Percentiles rank a stretch among this genome's conserved stretches.
Evolutionary conservation across 2,329 filamentous ascomycete species (phyloP).

Genomic region (Cephalotrichum gorgonifer): DNA sequence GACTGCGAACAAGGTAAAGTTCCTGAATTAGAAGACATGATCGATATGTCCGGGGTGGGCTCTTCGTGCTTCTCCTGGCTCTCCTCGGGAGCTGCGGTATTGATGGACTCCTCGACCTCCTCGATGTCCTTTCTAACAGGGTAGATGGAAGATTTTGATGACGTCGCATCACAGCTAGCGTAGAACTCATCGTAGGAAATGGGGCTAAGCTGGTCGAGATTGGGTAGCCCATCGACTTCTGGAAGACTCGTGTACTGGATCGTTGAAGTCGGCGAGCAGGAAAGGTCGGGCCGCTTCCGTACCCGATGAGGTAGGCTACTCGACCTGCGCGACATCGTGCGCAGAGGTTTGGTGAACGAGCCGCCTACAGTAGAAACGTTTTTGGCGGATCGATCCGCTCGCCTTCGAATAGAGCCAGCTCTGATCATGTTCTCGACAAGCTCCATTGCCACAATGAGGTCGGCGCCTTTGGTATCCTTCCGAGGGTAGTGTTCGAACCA

Average conservation of each 20-base stretch:
- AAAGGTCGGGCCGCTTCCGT: not conserved
- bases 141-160: not conserved
- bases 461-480: too few relatives aligned
- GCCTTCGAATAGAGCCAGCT: not conserved
- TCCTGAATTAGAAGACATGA: not conserved
- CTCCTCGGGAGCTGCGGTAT: not conserved
- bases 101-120: not conserved
- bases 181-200: slow-evolving; percentile 38
- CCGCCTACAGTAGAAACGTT: not conserved
- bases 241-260: slow-evolving; percentile 41
- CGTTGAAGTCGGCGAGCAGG: not conserved
- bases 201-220: slow-evolving; percentile 28
- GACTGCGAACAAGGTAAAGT: not conserved
- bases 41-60: not conserved
- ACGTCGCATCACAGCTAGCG: not conserved
- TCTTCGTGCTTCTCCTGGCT: slow-evolving; percentile 2
- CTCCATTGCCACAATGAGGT: not conserved
- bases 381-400: not conserved
- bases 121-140: not conserved
- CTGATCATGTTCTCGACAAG: not conserved
- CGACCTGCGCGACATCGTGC: not conserved
- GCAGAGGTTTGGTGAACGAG: not conserved
- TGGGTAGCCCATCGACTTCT: slow-evolving; percentile 32
- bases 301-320: not conserved
- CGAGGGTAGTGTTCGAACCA: too few relatives aligned